Base-by-base conservation (phyloP, 352 stramenopile species). In the Pythium angustatum region DNA sequence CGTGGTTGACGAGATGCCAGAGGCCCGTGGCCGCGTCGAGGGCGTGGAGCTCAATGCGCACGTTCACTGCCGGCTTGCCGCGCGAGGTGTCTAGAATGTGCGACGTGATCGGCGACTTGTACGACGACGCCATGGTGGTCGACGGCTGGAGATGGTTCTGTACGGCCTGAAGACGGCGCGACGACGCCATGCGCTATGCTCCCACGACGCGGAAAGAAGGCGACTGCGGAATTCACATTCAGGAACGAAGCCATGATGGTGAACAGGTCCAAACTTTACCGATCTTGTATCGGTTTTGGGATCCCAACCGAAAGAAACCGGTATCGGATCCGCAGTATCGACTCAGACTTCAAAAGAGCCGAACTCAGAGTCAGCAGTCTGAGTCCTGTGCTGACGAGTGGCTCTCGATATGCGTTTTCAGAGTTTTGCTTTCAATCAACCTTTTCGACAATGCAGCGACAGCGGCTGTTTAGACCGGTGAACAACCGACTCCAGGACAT, bases 21-120 rank as follows among this genome's bases (percentile, higher is more conserved):
- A 33, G n/a, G 31, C 59, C 51, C 45, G 67, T 76, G 41, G 66
- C 24, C 8, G 47, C 57, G 31, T 73, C 68, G 19, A 84, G 71
- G 11, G 66, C 66, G 43, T 92, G 76, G 60, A 96, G 83, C 54
- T 83, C 75, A 48, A 97, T 73, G 49, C 69, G 70, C 49, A 97
- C 72, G 58, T 90, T 76, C 28, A 68, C 72, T 7, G 90, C 90
- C 0, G 90, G 90, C 31, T 74, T 64, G 38, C 90, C 90, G 9
- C 74, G 75, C 36, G 86, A 80, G 17, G 90, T 96, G 75, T 97
- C 87, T 30, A 97, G 76, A 43, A 96, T 83, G 63, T 96, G 90
- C 30, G 88, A 94, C 31, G 90, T 96, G 51, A 97, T 77, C 24
- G 81, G 83, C 5, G 84, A 85, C 49, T 76, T 76, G 75, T 87